phyloP scores from a whole-genome alignment of 2,329 filamentous ascomycete genomes.

The Neoscytalidium dimidiatum region DNA sequence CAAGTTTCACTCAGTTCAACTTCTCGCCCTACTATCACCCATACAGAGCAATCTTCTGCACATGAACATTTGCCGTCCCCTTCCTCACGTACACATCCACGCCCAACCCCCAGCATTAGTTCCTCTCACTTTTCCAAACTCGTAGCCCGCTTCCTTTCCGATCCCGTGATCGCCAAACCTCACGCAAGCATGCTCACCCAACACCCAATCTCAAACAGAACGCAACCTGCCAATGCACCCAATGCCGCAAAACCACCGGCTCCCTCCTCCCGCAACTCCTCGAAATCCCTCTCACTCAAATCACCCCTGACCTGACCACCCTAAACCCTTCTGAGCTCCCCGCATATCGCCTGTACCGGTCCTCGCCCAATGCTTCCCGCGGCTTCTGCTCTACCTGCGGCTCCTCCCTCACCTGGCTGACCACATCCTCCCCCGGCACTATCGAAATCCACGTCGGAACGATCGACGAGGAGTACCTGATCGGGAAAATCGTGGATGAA shows the following conservation, averaged over 20 bases:
- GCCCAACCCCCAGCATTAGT: not conserved
- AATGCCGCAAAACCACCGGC: conserved; percentile 31
- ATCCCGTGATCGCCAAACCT: too few species aligned
- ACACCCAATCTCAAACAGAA: conserved; percentile 22
- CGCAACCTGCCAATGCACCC: conserved; percentile 32
- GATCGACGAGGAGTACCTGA: conserved; percentile 31
- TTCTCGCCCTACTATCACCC: too few species aligned
- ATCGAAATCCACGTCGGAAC: conserved; percentile 29
- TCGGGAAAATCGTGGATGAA: conserved; percentile 26
- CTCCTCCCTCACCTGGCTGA: conserved; percentile 26
- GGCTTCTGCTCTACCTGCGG: conserved; percentile 31
- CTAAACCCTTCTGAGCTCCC: conserved; percentile 13
- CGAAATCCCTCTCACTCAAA: conserved; percentile 22
- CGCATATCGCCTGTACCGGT: conserved; percentile 28
- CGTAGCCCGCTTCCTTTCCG: too few species aligned
- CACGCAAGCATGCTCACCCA: not conserved
- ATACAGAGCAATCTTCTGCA: too few species aligned
- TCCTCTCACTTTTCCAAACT: too few species aligned
- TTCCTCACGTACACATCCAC: too few species aligned
- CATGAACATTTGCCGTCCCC: not conserved
- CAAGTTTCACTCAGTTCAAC: not conserved
- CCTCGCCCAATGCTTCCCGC: conserved; percentile 22
- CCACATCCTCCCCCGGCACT: conserved; percentile 19
- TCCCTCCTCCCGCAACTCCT: conserved; percentile 28
- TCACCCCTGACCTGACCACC: conserved; percentile 24